Evolutionary conservation across 306 rosid species (phyloP), one percentile per base, ranked within the genome.

Genomic region (Comarum palustre): DNA sequence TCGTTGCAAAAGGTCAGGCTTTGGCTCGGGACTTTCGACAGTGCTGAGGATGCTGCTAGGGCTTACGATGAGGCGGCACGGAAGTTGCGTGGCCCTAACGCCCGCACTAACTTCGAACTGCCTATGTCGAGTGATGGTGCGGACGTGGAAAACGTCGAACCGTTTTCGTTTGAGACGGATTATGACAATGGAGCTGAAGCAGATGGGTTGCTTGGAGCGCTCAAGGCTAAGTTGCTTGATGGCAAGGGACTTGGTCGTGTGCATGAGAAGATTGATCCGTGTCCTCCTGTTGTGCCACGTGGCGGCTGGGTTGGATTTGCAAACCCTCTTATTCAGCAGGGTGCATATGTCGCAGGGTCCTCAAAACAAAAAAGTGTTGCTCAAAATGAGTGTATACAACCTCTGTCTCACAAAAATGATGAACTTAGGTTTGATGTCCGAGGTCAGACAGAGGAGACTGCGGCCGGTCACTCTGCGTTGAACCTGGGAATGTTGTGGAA

Each of bases 11-110:
- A 88, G 71, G 88, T 90, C n/a, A 87, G 96, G 75, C 89, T 86
- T 1, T 88, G 96, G 92, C 96, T 90, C 0, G 94, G 94, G 16
- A 88, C 97, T 4, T 88, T 90, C 16, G 94, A 90, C 81, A 82
- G 90, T 0, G 90, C 90, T 0, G 92, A 88, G 66, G 94, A 88
- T 15, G 92, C 95, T 0, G 97, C 95, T 15, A 81, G 89, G 2
- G 95, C 95, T 0, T 89, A 91, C 8, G 95, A 87, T 54, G 72
- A 72, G 2, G 95, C 92, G 2, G 92, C 95, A 0, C 74, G 97
- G 16, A 81, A 85, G 8, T 78, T 91, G 59, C 84, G 95, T 6
- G 97, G 95, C 7, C 82, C 85, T 29, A 89, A 84, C 43, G 90
- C 97, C 39, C 81, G 90, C 34, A 91, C 92, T 63, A 91, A 91